Percentiles rank a stretch among this genome's conserved stretches.
phyloP scores from a whole-genome alignment of 2,329 filamentous ascomycete species.

The Fusarium sacchari region DNA sequence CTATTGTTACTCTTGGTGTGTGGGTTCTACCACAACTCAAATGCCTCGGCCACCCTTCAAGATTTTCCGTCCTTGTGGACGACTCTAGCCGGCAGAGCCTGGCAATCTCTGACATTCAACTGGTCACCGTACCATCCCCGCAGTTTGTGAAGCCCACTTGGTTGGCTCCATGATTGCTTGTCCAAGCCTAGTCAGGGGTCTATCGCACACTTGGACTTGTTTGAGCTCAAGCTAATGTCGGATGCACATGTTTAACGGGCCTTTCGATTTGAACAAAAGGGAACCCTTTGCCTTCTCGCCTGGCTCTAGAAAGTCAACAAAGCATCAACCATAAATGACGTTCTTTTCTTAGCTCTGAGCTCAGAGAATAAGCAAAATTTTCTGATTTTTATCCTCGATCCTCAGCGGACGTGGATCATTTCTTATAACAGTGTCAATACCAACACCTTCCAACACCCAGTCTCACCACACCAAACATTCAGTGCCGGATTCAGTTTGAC shows the following conservation, averaged over 20 bases:
- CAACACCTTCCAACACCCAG: background rate
- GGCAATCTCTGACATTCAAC: conserved; percentile 26
- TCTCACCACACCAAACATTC: background rate
- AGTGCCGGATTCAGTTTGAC: conserved; percentile 24
- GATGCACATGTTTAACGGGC: conserved; percentile 34
- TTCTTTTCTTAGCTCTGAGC: conserved; percentile 4
- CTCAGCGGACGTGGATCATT: background rate
- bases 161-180: conserved; percentile 37
- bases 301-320: conserved; percentile 26
- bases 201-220: conserved; percentile 31
- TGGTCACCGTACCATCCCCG: conserved; percentile 42
- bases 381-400: background rate
- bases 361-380: background rate
- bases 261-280: conserved; percentile 30
- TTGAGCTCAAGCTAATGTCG: conserved; percentile 33
- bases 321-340: conserved; percentile 5
- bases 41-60: conserved; percentile 22
- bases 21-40: conserved; percentile 1
- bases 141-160: conserved; percentile 39
- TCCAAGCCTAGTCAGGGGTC: conserved; percentile 44
- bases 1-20: conserved; percentile 8
- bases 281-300: conserved; percentile 22
- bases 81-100: conserved; percentile 20
- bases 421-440: conserved; percentile 11
- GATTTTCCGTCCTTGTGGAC: conserved; percentile 42